Evolutionary conservation across 2,329 filamentous ascomycete genomes (phyloP).

Genomic region (Neonectria punicea): DNA sequence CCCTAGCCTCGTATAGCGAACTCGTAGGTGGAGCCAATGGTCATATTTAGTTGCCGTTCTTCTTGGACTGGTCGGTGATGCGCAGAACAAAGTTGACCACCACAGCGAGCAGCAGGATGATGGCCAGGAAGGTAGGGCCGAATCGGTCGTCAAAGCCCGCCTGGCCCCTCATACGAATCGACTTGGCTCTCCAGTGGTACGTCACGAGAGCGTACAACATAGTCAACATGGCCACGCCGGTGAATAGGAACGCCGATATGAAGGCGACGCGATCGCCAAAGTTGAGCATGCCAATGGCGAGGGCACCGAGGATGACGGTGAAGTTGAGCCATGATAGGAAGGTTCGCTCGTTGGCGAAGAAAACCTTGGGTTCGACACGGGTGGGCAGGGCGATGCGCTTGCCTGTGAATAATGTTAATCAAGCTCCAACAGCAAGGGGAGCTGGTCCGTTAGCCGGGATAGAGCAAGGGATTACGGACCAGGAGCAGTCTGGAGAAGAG

Average conservation of each 20-base stretch:
- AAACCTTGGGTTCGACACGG: slow-evolving; percentile 98
- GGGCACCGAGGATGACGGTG: slow-evolving; percentile 95
- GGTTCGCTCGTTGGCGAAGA: slow-evolving; percentile 99
- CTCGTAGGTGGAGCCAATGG: neutral
- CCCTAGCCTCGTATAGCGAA: neutral
- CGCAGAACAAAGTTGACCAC: slow-evolving; percentile 94
- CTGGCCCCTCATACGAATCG: slow-evolving; percentile 89
- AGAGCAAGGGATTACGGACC: slow-evolving; percentile 66
- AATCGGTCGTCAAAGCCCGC: slow-evolving; percentile 97
- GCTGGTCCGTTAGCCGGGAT: slow-evolving; percentile 2
- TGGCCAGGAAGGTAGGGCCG: slow-evolving; percentile 88
- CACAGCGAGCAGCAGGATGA: slow-evolving; percentile 88
- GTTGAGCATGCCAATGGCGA: slow-evolving; percentile 97
- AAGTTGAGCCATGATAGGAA: slow-evolving; percentile 99
- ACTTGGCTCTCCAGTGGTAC: slow-evolving; percentile 97
- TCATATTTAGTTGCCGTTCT: slow-evolving; percentile 38
- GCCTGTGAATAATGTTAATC: slow-evolving; percentile 64
- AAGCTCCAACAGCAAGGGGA: neutral
- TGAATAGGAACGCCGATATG: slow-evolving; percentile 94
- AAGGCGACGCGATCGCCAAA: slow-evolving; percentile 95
- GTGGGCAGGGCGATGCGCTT: slow-evolving; percentile 98
- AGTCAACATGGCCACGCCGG: slow-evolving; percentile 89
- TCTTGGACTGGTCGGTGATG: slow-evolving; percentile 60
- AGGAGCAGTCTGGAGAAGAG: slow-evolving; percentile 92
- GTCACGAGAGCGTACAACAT: slow-evolving; percentile 96